Evolutionary conservation across 1,284 basidiomycete species (phyloP).

Genomic region (Vanrija sp.): DNA sequence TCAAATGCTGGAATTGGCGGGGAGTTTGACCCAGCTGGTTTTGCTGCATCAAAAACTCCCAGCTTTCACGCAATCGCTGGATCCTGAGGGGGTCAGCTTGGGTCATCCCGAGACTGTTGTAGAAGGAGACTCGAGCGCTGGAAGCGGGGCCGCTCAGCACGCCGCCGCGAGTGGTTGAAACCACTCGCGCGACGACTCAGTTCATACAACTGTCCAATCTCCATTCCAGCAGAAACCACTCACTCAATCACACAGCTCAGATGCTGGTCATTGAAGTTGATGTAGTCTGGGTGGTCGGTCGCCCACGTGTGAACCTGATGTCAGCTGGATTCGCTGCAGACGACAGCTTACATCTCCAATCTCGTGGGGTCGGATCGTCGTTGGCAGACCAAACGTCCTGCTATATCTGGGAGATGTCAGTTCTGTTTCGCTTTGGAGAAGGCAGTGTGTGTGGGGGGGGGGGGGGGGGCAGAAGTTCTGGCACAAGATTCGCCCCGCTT

Average conservation of each 20-base stretch:
- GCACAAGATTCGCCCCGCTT: no score
- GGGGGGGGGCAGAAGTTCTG: no score
- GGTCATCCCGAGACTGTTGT: no score
- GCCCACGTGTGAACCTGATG: slow-evolving; percentile 3
- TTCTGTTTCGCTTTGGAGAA: not conserved
- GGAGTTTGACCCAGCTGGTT: not conserved
- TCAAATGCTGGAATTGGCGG: not conserved
- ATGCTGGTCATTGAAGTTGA: slow-evolving; percentile 5
- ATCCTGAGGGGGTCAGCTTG: not conserved
- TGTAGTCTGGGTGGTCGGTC: slow-evolving; percentile 1
- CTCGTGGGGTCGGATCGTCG: not conserved
- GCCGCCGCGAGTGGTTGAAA: no score
- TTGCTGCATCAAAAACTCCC: not conserved
- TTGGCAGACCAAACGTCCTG: not conserved
- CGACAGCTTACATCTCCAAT: slow-evolving; percentile 1
- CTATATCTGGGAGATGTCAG: not conserved
- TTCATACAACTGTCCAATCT: no score
- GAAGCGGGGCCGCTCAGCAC: no score
- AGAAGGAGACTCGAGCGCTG: no score
- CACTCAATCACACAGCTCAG: slow-evolving; percentile 8
- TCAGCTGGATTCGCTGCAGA: no score
- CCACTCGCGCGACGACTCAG: no score
- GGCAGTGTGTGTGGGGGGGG: no score
- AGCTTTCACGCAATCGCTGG: not conserved
- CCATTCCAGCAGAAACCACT: no score